Percentiles rank a stretch among this genome's conserved stretches.
Conservation (phyloP, 306 rosid species). For the Cicer cuneatum region DNA sequence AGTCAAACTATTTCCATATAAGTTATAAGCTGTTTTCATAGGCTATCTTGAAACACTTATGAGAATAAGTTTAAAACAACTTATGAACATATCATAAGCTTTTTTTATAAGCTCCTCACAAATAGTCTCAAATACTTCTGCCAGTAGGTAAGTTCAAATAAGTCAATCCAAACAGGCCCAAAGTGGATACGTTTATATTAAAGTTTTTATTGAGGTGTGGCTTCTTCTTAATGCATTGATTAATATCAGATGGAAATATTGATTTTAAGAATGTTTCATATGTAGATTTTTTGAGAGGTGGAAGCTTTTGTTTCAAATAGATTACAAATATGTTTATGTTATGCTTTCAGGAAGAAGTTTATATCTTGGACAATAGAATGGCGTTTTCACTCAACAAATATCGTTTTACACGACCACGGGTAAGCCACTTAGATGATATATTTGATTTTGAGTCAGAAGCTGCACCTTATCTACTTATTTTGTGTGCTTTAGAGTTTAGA, state of each 20-base stretch:
- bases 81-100: too few species aligned
- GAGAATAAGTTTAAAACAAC: too few species aligned
- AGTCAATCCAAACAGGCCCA: too few species aligned
- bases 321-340: conserved; percentile 27
- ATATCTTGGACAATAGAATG: conserved; percentile 95
- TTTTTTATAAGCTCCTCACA: too few species aligned
- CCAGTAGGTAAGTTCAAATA: too few species aligned
- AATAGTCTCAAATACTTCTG: too few species aligned
- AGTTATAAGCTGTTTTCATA: too few species aligned
- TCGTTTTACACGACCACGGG: conserved; percentile 73
- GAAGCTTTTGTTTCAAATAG: conserved; percentile 22
- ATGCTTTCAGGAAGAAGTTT: conserved; percentile 67
- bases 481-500: conserved; percentile 23
- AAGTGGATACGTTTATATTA: background rate
- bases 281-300: conserved; percentile 22
- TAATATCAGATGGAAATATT: background rate
- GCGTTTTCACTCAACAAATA: conserved; percentile 71
- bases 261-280: conserved; percentile 13
- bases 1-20: too few species aligned
- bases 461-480: conserved; percentile 8
- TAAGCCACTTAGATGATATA: conserved; percentile 50
- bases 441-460: background rate
- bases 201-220: background rate
- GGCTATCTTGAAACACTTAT: too few species aligned
- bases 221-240: background rate